Conservation (phyloP, 139 green algal genomes). For the Chlorella sp. region DNA sequence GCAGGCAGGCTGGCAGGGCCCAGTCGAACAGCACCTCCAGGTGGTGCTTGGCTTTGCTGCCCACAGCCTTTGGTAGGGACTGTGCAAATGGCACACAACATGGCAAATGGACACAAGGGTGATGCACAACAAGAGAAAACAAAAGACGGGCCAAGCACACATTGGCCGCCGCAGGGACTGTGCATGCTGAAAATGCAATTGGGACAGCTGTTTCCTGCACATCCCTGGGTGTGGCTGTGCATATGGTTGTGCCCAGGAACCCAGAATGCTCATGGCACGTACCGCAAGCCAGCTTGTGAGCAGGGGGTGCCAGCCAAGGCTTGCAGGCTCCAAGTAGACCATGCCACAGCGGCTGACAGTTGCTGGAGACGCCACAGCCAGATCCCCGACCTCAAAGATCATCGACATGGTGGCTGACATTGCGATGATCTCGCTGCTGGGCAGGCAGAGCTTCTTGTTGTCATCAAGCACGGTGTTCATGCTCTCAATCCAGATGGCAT, state of each 20-base stretch:
- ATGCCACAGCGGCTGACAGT: conserved; percentile 77
- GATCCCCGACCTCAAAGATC: conserved; percentile 75
- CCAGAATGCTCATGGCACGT: no score
- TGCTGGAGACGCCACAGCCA: conserved; percentile 66
- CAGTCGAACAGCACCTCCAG: conserved; percentile 56
- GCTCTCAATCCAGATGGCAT: conserved; percentile 85
- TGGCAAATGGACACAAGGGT: no score
- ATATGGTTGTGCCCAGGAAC: no score
- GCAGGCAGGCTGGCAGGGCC: conserved; percentile 52
- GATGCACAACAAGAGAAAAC: no score
- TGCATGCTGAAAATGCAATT: no score
- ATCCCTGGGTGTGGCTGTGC: no score
- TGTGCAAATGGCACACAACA: not conserved
- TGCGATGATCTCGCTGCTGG: conserved; percentile 77
- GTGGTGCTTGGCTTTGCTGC: conserved; percentile 17
- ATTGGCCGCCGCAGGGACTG: no score
- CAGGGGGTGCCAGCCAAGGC: conserved; percentile 65
- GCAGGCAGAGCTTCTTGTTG: conserved; percentile 83
- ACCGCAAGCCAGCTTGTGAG: conserved; percentile 43
- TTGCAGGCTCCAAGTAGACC: conserved; percentile 72
- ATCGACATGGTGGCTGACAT: conserved; percentile 77
- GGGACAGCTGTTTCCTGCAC: no score
- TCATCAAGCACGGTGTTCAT: conserved; percentile 87
- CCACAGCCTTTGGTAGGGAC: no score
- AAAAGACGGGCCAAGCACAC: no score